A percentile compares a stretch with the other conserved stretches of the same genome.
These are phyloP conservation scores for Colletotrichum orchidophilum DNA, from an alignment of 2,329 filamentous ascomycete species.

Conservation along the genomic window DNA sequence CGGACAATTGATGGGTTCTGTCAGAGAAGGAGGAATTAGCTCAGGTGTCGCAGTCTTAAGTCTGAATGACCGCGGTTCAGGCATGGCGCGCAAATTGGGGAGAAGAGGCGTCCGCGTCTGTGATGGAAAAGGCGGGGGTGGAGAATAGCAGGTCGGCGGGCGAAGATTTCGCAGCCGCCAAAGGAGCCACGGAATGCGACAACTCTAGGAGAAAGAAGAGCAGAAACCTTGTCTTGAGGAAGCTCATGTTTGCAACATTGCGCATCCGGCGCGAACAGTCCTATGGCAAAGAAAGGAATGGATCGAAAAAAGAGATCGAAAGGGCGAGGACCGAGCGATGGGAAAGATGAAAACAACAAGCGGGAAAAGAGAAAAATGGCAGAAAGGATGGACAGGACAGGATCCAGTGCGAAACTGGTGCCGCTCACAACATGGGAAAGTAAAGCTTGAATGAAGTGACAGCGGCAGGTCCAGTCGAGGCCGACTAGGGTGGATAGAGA, in stretches of 20 bases:
- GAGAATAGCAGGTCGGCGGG: constrained; percentile 27
- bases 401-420: constrained; percentile 29
- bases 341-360: constrained; percentile 13
- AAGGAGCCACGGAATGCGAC: constrained; percentile 15
- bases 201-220: constrained; percentile 1
- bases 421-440: constrained; percentile 33
- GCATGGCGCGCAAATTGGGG: background rate
- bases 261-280: constrained; percentile 36
- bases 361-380: constrained; percentile 5
- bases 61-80: background rate
- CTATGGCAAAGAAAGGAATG: background rate
- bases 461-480: constrained; percentile 13
- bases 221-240: constrained; percentile 54
- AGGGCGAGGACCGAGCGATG: constrained; percentile 25
- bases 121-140: constrained; percentile 27
- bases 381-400: constrained; percentile 24
- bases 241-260: constrained; percentile 54
- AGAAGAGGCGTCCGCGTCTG: constrained; percentile 9
- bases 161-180: constrained; percentile 28
- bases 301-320: constrained; percentile 20
- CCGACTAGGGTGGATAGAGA: constrained; percentile 7
- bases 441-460: constrained; percentile 18
- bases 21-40: constrained; percentile 37
- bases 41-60: background rate
- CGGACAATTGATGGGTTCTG: constrained; percentile 64